phyloP scores from a whole-genome alignment of 1,284 basidiomycete genomes.

The Farysia itapuensis region DNA sequence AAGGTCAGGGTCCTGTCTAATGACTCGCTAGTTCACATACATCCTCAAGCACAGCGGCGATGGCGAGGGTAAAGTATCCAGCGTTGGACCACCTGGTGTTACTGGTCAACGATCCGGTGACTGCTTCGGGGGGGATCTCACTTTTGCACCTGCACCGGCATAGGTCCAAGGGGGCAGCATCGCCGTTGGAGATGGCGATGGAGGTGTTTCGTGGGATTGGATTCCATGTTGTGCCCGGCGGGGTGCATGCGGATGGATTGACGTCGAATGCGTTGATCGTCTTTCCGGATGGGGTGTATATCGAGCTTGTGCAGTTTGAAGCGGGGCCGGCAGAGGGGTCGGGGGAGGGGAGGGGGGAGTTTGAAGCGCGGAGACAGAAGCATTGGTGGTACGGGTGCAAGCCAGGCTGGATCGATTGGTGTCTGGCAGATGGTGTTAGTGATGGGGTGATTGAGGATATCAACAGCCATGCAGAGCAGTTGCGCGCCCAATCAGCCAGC shows the following conservation, averaged over 20 bases:
- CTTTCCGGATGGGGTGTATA: constrained; percentile 42
- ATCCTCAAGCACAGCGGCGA: not conserved
- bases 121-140: constrained; percentile 8
- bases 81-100: constrained; percentile 46
- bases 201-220: constrained; percentile 29
- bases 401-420: constrained; percentile 48
- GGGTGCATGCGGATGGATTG: constrained; percentile 34
- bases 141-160: no score
- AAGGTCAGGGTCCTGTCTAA: not conserved
- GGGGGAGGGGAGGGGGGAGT: constrained; percentile 17
- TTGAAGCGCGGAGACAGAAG: constrained; percentile 12
- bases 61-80: no score
- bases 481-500: constrained; percentile 9
- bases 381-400: constrained; percentile 42
- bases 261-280: constrained; percentile 45
- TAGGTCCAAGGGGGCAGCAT: no score
- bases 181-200: constrained; percentile 25
- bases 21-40: not conserved
- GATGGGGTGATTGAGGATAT: constrained; percentile 24
- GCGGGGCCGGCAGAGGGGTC: constrained; percentile 1
- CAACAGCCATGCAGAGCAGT: constrained; percentile 19
- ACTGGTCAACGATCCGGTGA: constrained; percentile 18
- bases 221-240: constrained; percentile 39
- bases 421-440: constrained; percentile 21
- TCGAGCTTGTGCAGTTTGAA: constrained; percentile 46